Percentiles rank a stretch among this genome's conserved stretches.
Conservation (phyloP, 1,284 basidiomycete species). For the Boletus subluridellus region DNA sequence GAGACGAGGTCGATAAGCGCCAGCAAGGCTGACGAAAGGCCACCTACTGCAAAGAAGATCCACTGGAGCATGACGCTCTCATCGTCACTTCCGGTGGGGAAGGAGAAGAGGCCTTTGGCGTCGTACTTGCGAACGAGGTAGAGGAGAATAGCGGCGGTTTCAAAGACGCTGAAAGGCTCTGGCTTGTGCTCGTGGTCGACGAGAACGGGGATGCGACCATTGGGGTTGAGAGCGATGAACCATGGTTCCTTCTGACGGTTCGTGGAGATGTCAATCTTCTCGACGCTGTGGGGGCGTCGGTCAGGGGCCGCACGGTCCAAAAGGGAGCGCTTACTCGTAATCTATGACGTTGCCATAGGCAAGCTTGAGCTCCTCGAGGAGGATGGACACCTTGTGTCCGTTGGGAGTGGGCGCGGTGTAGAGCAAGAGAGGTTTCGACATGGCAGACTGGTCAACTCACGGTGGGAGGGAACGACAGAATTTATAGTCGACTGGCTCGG, state of each 20-base stretch:
- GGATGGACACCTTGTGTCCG: slow-evolving; percentile 59
- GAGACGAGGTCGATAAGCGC: not conserved
- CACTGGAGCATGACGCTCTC: slow-evolving; percentile 59
- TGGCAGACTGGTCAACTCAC: slow-evolving; percentile 1
- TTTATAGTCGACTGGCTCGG: slow-evolving; percentile 11
- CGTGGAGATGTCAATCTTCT: slow-evolving; percentile 49
- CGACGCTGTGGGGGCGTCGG: slow-evolving; percentile 36
- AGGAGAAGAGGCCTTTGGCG: slow-evolving; percentile 50
- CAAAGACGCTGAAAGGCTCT: slow-evolving; percentile 51
- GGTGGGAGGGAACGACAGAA: not conserved
- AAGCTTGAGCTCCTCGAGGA: slow-evolving; percentile 68
- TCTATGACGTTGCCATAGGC: slow-evolving; percentile 48
- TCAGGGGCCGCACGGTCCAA: not conserved
- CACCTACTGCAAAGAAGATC: slow-evolving; percentile 60
- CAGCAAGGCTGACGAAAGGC: not conserved
- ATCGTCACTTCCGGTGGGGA: slow-evolving; percentile 41
- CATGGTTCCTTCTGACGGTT: slow-evolving; percentile 51
- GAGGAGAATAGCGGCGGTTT: slow-evolving; percentile 56
- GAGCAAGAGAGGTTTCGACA: slow-evolving; percentile 49
- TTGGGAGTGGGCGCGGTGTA: slow-evolving; percentile 69
- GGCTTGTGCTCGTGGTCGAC: slow-evolving; percentile 40
- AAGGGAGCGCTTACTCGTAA: slow-evolving; percentile 48
- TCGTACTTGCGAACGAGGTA: slow-evolving; percentile 58
- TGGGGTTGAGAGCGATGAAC: slow-evolving; percentile 56
- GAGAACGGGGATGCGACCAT: slow-evolving; percentile 60